These are phyloP conservation scores for Pneumocystis oryctolagi DNA, from an alignment of 1,139 yeast genomes.

Conservation along the genomic window DNA sequence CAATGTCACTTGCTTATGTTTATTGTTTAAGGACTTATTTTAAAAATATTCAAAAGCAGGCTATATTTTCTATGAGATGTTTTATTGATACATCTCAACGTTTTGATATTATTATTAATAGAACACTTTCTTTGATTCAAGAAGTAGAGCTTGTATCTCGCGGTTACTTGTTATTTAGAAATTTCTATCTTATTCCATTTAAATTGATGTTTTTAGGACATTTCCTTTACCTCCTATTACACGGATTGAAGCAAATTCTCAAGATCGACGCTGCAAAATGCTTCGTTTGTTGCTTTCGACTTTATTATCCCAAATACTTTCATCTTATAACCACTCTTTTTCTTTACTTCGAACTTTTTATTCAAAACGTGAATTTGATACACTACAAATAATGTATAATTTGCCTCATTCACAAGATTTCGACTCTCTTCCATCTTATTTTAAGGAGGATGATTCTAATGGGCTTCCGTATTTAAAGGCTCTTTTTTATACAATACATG, in stretches of 20 bases:
- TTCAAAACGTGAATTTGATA: slow-evolving; percentile 6
- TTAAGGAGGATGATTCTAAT: slow-evolving; percentile 6
- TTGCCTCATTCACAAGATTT: slow-evolving; percentile 15
- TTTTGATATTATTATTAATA: slow-evolving; percentile 24
- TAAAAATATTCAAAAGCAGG: slow-evolving; percentile 23
- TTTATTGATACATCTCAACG: slow-evolving; percentile 21
- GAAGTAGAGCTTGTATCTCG: slow-evolving; percentile 27
- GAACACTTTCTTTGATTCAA: slow-evolving; percentile 24
- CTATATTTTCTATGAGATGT: slow-evolving; percentile 21
- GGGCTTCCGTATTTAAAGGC: slow-evolving; percentile 17
- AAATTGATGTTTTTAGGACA: neutral
- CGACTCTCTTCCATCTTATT: slow-evolving; percentile 6
- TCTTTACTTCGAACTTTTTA: slow-evolving; percentile 12
- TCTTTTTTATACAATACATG: slow-evolving; percentile 26
- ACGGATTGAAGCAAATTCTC: slow-evolving; percentile 2
- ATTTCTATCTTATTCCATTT: slow-evolving; percentile 5
- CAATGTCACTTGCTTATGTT: slow-evolving; percentile 14
- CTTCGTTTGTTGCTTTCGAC: slow-evolving; percentile 12
- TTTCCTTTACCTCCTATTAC: slow-evolving; percentile 3
- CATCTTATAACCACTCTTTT: slow-evolving; percentile 15
- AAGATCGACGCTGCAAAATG: slow-evolving; percentile 5
- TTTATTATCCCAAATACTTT: slow-evolving; percentile 17
- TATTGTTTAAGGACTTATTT: slow-evolving; percentile 21
- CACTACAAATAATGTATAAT: slow-evolving; percentile 10
- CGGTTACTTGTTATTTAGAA: slow-evolving; percentile 23